A percentile compares a stretch with the other conserved stretches of the same genome.
Evolutionary conservation across 2,329 filamentous ascomycete genomes (phyloP).

Genomic region (Monilinia polystroma): DNA sequence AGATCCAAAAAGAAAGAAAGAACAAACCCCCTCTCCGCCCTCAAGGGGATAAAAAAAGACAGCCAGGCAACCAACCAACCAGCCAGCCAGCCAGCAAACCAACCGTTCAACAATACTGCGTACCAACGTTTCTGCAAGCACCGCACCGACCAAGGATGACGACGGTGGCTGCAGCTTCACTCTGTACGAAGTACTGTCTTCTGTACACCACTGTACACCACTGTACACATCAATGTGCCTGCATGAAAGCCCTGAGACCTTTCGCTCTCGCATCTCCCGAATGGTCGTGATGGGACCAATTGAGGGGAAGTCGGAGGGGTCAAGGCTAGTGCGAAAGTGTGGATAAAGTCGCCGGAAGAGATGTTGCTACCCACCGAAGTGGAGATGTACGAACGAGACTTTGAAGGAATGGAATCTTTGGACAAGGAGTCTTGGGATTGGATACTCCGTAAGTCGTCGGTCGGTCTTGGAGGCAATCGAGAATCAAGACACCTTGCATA

Average conservation of each 20-base stretch:
- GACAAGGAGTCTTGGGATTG: background rate
- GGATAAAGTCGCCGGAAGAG: background rate
- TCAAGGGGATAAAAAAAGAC: too few relatives aligned
- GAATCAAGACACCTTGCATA: conserved; percentile 10
- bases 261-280: background rate
- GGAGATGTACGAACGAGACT: background rate
- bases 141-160: conserved; percentile 13
- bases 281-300: background rate
- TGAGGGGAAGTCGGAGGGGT: conserved; percentile 11
- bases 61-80: too few relatives aligned
- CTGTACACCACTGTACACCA: too few relatives aligned
- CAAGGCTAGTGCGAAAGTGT: background rate
- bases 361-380: background rate
- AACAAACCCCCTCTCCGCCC: background rate
- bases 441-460: too few relatives aligned
- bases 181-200: background rate
- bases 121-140: conserved; percentile 16
- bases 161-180: conserved; percentile 18
- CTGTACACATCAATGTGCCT: too few relatives aligned
- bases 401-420: background rate
- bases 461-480: conserved; percentile 7
- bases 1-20: background rate
- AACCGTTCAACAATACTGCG: background rate
- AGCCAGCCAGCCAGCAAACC: too few relatives aligned
- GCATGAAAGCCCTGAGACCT: background rate